phyloP scores from a whole-genome alignment of 495 filamentous ascomycete genomes.

The Talaromyces stipitatus region DNA sequence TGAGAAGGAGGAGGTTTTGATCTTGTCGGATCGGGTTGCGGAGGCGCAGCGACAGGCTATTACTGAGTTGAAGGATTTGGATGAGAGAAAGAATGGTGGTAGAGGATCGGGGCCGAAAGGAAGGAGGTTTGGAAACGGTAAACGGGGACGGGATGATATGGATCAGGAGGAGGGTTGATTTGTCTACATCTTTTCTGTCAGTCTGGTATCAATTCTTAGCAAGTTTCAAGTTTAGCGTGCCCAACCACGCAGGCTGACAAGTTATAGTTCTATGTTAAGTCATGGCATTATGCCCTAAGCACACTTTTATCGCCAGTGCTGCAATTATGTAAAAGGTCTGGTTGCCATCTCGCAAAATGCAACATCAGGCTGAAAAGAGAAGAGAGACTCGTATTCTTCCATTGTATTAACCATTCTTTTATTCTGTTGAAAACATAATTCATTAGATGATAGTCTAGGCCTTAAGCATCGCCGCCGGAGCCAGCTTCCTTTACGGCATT shows the following conservation, averaged over 20 bases:
- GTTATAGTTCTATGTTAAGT: background rate
- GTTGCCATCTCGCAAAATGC: too few relatives aligned
- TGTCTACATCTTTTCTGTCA: background rate
- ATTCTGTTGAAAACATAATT: background rate
- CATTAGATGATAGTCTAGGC: background rate
- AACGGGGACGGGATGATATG: slow-evolving; percentile 68
- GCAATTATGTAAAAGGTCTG: too few relatives aligned
- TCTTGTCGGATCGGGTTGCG: slow-evolving; percentile 66
- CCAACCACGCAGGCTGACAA: too few relatives aligned
- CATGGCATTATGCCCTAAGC: background rate
- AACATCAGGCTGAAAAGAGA: background rate
- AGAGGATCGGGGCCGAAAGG: slow-evolving; percentile 53
- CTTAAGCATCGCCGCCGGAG: background rate
- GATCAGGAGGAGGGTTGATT: slow-evolving; percentile 59
- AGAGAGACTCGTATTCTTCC: background rate
- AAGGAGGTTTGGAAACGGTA: slow-evolving; percentile 33
- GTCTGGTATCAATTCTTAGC: background rate
- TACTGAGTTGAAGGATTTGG: slow-evolving; percentile 72
- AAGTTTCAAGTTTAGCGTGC: too few relatives aligned
- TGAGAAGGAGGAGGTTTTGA: slow-evolving; percentile 80
- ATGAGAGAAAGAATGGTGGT: slow-evolving; percentile 68
- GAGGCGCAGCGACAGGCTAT: slow-evolving; percentile 81
- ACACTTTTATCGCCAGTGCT: background rate
- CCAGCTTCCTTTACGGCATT: slow-evolving; percentile 52
- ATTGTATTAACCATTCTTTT: background rate